Base-by-base conservation (phyloP, 2,329 filamentous ascomycete genomes). In the Elsinoe perseae region DNA sequence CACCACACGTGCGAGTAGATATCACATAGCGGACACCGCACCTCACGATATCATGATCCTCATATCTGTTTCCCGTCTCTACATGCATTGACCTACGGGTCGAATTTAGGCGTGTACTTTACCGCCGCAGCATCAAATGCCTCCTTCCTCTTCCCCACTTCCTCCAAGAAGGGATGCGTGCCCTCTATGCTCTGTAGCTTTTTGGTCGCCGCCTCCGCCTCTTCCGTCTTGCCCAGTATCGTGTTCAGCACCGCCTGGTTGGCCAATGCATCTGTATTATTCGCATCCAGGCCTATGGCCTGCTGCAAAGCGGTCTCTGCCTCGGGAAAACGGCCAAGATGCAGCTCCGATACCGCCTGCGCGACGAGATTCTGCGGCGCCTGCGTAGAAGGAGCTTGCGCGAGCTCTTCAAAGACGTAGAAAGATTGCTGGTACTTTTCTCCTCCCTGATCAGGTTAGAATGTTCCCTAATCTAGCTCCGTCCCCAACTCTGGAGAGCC, bases 361-460 rank as follows among this genome's bases (percentile, higher is more conserved):
- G 89, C 85, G 59, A 95, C 83, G 56, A 96, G 80, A 16, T 83
- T 86, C 63, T 84, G 79, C 54, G 85, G 79, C 14, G 88, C 88
- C 50, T 89, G 84, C 16, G 88, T 90, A 28, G 87, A 84, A 2
- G 90, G 86, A 25, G 88, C 85, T 68, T 95, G 89, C 3, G 93
- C 92, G 50, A 97, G 82, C 72, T 98, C 93, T 73, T 97, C 92
- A 67, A 89, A 97, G 59, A 97, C 92, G 77, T 98, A 97, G 73
- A 95, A 97, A 16, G 92, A 86, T 68, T 93, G 88, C 68, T 97
- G 93, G 73, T 97, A 97, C 70, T 89, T 93, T 64, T 95, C 90
- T 67, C 92, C 92, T 67, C 93, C 92, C 86, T 95, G 59, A n/a
- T 12, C 1, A 32, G 20, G 40, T 56, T 38, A 56, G 53, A 25